Conservation (phyloP, 805 yeast genomes). For the Wickerhamiella vanderwaltii region DNA sequence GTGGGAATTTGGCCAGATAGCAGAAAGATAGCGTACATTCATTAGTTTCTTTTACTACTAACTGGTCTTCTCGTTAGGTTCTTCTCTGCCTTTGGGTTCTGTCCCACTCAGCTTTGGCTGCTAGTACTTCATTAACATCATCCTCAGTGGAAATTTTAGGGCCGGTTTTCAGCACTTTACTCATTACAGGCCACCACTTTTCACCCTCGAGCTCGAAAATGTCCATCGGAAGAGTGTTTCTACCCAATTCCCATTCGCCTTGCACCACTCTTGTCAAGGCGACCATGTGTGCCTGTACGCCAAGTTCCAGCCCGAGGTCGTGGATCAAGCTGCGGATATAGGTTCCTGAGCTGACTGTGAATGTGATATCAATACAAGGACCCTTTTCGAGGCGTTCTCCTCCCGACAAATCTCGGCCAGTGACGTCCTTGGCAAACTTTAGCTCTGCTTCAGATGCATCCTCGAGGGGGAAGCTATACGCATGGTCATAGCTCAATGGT, state of each 20-base stretch:
- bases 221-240: slow-evolving; percentile 50
- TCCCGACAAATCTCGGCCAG: slow-evolving; percentile 12
- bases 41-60: too few relatives aligned
- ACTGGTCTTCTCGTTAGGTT: too few relatives aligned
- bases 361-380: slow-evolving; percentile 49
- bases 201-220: slow-evolving; percentile 47
- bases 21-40: too few relatives aligned
- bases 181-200: slow-evolving; percentile 41
- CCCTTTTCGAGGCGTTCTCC: slow-evolving; percentile 13
- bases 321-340: slow-evolving; percentile 82
- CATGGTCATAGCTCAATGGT: slow-evolving; percentile 39
- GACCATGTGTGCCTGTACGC: slow-evolving; percentile 80
- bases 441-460: slow-evolving; percentile 28
- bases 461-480: slow-evolving; percentile 31
- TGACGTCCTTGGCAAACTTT: slow-evolving; percentile 36
- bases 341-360: slow-evolving; percentile 88
- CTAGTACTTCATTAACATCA: not conserved
- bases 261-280: slow-evolving; percentile 61
- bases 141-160: slow-evolving; percentile 7
- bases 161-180: slow-evolving; percentile 32
- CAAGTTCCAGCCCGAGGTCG: slow-evolving; percentile 74
- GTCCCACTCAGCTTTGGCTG: not conserved
- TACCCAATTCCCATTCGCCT: slow-evolving; percentile 70
- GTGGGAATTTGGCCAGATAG: too few relatives aligned
- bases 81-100: too few relatives aligned